Base-by-base conservation (phyloP, 2,329 filamentous ascomycete genomes). In the Periconia sp. region DNA sequence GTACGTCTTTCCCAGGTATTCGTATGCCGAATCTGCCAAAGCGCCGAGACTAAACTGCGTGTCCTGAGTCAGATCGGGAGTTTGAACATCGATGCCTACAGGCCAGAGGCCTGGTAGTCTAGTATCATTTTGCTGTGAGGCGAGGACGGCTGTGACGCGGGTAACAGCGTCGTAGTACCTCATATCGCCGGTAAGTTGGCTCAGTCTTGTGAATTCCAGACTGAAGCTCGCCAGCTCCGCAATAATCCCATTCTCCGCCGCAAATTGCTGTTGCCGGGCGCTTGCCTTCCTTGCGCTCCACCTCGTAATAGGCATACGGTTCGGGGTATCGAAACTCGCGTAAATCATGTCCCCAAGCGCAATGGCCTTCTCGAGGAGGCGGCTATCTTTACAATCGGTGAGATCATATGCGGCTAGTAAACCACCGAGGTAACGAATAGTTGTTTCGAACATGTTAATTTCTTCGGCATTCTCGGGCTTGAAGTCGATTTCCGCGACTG, bases 381-480 rank as follows among this genome's bases (percentile, higher is more conserved):
- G 69, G 10, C 10, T 46, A 21, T 74, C 68, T 40, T 75, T 70
- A 34, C 76, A 75, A 26, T 73, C 72, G 50, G 81, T 85, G 13
- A 87, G 63, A 56, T 88, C 84, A 57, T 86, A 86, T 1, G 84
- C 84, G 7, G 80, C 77, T 35, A 88, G 61, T 36, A 87, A 76
- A 0, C 85, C 84, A n/a, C 85, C 85, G 0, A 88, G 75, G 56
- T 87, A 87, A 28, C 85, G 80, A 40, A 87, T 87, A 13, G 78
- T 86, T 2, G 83, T 86, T 65, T 88, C 85, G 47, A 87, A 87
- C 1, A 86, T 74, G 53, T 85, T 86, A 50, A 87, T 75, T 13
- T 75, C 68, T 3, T 42, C 36, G 12, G 13, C 38, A 5, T 47
- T 28, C 6, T 66, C 63, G 2, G 66, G 73, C 8, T 78, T 75